A percentile compares a stretch with the other conserved stretches of the same genome.
These are phyloP conservation scores for Penium margaritaceum DNA, from an alignment of 139 green algal genomes.

Conservation along the genomic window DNA sequence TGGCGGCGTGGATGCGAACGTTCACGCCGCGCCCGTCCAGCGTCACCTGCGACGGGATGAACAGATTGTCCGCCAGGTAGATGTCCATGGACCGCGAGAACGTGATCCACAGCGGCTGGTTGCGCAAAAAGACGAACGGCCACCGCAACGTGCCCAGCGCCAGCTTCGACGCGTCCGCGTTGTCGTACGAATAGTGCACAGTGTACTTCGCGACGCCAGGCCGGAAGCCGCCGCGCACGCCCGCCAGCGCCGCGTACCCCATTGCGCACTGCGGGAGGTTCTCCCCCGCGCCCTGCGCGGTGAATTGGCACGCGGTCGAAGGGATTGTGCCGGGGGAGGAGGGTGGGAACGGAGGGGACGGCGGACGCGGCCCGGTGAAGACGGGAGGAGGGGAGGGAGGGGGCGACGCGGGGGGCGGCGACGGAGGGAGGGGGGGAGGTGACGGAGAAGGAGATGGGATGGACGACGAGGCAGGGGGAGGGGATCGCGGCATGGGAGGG, in stretches of 20 bases:
- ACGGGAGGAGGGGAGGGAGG: too few relatives aligned
- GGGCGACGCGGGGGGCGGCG: too few relatives aligned
- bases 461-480: too few relatives aligned
- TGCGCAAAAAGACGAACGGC: conserved; percentile 1
- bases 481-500: too few relatives aligned
- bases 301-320: conserved; percentile 3
- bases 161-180: background rate
- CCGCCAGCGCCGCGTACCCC: conserved; percentile 7
- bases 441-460: too few relatives aligned
- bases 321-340: too few relatives aligned
- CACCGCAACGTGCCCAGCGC: background rate
- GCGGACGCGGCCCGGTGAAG: too few relatives aligned
- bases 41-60: background rate
- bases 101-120: background rate
- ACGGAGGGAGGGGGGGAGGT: too few relatives aligned
- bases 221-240: background rate
- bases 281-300: background rate
- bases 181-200: conserved; percentile 1
- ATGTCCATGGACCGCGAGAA: conserved; percentile 2
- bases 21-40: conserved; percentile 1
- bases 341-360: too few relatives aligned
- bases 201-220: background rate
- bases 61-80: background rate
- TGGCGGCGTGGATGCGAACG: background rate
- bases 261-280: background rate